A percentile compares a stretch with the other conserved stretches of the same genome.
Conservation (phyloP, 2,329 filamentous ascomycete genomes). For the Fusarium tuaranense region DNA sequence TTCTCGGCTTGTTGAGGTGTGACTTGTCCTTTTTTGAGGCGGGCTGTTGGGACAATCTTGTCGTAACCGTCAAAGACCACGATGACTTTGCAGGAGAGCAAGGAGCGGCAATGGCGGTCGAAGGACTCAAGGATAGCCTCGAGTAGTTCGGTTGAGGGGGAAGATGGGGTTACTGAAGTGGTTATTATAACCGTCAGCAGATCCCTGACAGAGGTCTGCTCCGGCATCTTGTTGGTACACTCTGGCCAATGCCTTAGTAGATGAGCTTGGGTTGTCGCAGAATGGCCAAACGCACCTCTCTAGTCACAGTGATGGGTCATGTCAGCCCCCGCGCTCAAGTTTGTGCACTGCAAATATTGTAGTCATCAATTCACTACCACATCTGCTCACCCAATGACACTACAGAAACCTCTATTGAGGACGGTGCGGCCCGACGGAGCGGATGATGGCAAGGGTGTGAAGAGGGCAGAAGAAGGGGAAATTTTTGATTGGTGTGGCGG, state of each 20-base stretch:
- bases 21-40: slow-evolving; percentile 66
- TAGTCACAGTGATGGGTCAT: not conserved
- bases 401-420: not conserved
- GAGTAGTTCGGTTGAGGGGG: slow-evolving; percentile 64
- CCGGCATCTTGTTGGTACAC: slow-evolving; percentile 19
- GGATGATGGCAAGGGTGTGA: not conserved
- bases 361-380: not conserved
- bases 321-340: not conserved
- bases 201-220: slow-evolving; percentile 1
- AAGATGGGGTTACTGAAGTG: slow-evolving; percentile 66
- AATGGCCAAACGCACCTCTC: not conserved
- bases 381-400: not conserved
- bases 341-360: not conserved
- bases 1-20: slow-evolving; percentile 57
- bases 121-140: slow-evolving; percentile 60
- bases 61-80: slow-evolving; percentile 67
- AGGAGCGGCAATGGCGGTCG: slow-evolving; percentile 52
- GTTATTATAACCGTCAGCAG: slow-evolving; percentile 58
- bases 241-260: not conserved
- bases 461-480: not conserved
- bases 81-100: slow-evolving; percentile 59
- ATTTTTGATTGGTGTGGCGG: not conserved
- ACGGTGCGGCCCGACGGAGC: not conserved
- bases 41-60: slow-evolving; percentile 54
- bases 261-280: not conserved